These are phyloP conservation scores for Extremus antarcticus DNA, from an alignment of 495 filamentous ascomycete species.

Conservation along the genomic window DNA sequence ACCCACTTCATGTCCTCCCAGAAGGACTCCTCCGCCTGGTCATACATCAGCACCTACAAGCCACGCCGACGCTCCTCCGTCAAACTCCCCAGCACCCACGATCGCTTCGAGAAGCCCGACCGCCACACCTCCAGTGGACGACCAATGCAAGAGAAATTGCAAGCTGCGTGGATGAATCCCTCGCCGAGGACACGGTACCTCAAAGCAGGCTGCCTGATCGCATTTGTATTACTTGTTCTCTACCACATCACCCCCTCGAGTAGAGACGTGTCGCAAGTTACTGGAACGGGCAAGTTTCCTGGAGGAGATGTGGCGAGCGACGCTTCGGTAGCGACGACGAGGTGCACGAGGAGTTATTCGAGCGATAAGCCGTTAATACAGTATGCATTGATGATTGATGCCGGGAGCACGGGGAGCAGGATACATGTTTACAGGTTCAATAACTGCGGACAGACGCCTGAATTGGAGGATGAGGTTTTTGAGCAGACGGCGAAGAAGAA, in stretches of 20 bases:
- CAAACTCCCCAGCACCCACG: constrained; percentile 10
- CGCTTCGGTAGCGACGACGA: constrained; percentile 49
- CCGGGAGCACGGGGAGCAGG: constrained; percentile 91
- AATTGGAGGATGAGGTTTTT: constrained; percentile 85
- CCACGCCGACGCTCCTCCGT: constrained; percentile 17
- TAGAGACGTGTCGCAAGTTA: constrained; percentile 20
- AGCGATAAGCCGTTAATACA: constrained; percentile 86
- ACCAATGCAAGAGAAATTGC: constrained; percentile 25
- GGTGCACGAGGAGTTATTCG: constrained; percentile 72
- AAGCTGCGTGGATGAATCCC: constrained; percentile 39
- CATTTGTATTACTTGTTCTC: constrained; percentile 61
- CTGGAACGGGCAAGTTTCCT: constrained; percentile 3
- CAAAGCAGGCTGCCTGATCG: constrained; percentile 71
- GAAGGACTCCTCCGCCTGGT: constrained; percentile 12
- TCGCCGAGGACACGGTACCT: constrained; percentile 49
- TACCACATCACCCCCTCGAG: constrained; percentile 58
- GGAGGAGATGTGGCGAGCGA: constrained; percentile 39
- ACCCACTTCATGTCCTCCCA: constrained; percentile 3
- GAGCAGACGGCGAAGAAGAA: constrained; percentile 72
- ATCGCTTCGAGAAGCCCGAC: constrained; percentile 39
- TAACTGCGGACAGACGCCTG: constrained; percentile 92
- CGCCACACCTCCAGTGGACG: constrained; percentile 22
- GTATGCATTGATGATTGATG: constrained; percentile 97
- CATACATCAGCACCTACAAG: constrained; percentile 4
- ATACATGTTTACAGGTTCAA: constrained; percentile 99